phyloP scores from a whole-genome alignment of 1,139 yeast genomes.

The Pichia inconspicua region DNA sequence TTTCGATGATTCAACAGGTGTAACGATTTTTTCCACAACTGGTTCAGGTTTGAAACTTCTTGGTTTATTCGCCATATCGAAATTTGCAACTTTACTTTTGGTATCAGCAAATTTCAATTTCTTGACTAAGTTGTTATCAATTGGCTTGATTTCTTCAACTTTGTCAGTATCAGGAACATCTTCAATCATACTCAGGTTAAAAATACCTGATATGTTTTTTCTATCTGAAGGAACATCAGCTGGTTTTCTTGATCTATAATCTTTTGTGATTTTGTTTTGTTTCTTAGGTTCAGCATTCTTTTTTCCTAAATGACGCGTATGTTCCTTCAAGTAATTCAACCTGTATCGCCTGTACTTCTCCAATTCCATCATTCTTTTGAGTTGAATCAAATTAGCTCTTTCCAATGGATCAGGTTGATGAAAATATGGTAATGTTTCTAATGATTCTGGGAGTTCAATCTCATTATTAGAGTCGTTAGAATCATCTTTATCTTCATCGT shows the following conservation, averaged over 20 bases:
- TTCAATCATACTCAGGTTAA: conserved; percentile 17
- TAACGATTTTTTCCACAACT: background rate
- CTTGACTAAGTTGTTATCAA: conserved; percentile 9
- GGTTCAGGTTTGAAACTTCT: conserved; percentile 15
- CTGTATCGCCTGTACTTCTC: conserved; percentile 25
- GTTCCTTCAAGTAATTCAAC: conserved; percentile 21
- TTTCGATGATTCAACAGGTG: background rate
- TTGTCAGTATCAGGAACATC: conserved; percentile 17
- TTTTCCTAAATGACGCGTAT: conserved; percentile 21
- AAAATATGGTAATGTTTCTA: conserved; percentile 12
- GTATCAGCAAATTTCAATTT: conserved; percentile 19
- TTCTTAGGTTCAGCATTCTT: conserved; percentile 1
- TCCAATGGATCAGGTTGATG: conserved; percentile 24
- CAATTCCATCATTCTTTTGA: conserved; percentile 27
- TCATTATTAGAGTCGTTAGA: background rate
- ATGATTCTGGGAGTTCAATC: background rate
- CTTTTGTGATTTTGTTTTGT: background rate
- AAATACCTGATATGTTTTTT: conserved; percentile 22
- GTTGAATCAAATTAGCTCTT: conserved; percentile 25
- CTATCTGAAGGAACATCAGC: conserved; percentile 17
- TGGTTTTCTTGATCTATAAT: background rate
- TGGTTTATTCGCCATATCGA: conserved; percentile 18
- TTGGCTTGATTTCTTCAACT: conserved; percentile 11
- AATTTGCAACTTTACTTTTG: conserved; percentile 9
- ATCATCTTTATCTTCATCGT: conserved; percentile 2